These are phyloP conservation scores for Stereocaulon alpinum DNA, from an alignment of 495 filamentous ascomycete genomes.

Conservation along the genomic window DNA sequence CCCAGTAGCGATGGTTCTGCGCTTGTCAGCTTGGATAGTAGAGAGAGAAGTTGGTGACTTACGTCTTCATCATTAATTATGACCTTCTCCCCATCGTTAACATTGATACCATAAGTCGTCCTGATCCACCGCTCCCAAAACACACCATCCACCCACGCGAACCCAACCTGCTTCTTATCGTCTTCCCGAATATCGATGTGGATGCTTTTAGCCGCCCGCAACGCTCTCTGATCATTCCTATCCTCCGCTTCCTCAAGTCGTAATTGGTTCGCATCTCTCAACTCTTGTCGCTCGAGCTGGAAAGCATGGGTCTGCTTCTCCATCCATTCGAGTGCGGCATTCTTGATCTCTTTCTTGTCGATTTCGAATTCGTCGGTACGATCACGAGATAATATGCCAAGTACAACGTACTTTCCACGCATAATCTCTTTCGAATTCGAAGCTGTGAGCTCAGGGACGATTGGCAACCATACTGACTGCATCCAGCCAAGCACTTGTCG, in stretches of 20 bases:
- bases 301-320: constrained; percentile 85
- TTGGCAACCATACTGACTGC: constrained; percentile 92
- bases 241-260: constrained; percentile 95
- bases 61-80: constrained; percentile 98
- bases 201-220: constrained; percentile 84
- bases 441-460: constrained; percentile 87
- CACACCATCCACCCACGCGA: constrained; percentile 96
- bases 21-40: constrained; percentile 24
- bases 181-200: constrained; percentile 78
- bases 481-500: constrained; percentile 79
- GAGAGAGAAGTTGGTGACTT: constrained; percentile 33
- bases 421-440: constrained; percentile 89
- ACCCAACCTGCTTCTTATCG: constrained; percentile 78
- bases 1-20: constrained; percentile 91
- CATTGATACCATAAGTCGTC: constrained; percentile 84
- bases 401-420: constrained; percentile 83
- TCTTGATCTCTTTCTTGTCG: constrained; percentile 84
- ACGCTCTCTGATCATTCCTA: constrained; percentile 74
- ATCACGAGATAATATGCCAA: constrained; percentile 76
- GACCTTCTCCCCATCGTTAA: constrained; percentile 75
- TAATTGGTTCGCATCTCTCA: constrained; percentile 87
- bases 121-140: constrained; percentile 98
- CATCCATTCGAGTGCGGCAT: constrained; percentile 94
- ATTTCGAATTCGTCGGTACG: constrained; percentile 66
- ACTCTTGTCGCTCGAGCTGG: constrained; percentile 81